Evolutionary conservation across 2,329 filamentous ascomycete genomes (phyloP).

Genomic region (Colletotrichum euphorbiae): DNA sequence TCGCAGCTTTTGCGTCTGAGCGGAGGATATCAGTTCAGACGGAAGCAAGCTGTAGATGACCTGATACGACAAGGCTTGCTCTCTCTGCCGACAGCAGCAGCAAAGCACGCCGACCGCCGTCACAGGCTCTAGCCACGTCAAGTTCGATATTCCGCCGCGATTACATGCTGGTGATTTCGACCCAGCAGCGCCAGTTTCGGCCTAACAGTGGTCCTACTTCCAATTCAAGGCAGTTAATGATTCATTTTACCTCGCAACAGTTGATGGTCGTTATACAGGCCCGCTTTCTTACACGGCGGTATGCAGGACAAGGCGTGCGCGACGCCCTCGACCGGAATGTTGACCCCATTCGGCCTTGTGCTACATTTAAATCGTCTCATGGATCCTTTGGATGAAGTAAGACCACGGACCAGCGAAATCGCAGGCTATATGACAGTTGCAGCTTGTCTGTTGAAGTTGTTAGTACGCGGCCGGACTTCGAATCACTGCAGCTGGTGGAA

Average conservation of each 20-base stretch:
- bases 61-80: constrained; percentile 5
- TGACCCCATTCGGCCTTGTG: not conserved
- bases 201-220: not conserved
- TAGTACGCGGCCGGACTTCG: constrained; percentile 4
- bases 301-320: not conserved
- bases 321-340: not conserved
- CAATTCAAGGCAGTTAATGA: not conserved
- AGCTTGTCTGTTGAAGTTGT: not conserved
- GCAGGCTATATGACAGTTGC: not conserved
- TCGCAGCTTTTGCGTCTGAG: constrained; percentile 18
- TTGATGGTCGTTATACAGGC: not conserved
- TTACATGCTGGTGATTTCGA: not conserved
- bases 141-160: not conserved
- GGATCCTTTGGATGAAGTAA: not conserved
- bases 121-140: not conserved
- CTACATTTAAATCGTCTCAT: not conserved
- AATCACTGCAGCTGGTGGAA: not conserved
- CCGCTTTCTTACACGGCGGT: not conserved
- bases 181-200: not conserved
- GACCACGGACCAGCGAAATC: not conserved
- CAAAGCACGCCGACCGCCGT: not conserved
- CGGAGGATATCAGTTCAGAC: constrained; percentile 7
- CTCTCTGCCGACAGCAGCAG: not conserved
- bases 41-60: not conserved
- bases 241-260: constrained; percentile 1